Evolutionary conservation across 2,329 filamentous ascomycete genomes (phyloP).

Genomic region (Cladosporium colombiae): DNA sequence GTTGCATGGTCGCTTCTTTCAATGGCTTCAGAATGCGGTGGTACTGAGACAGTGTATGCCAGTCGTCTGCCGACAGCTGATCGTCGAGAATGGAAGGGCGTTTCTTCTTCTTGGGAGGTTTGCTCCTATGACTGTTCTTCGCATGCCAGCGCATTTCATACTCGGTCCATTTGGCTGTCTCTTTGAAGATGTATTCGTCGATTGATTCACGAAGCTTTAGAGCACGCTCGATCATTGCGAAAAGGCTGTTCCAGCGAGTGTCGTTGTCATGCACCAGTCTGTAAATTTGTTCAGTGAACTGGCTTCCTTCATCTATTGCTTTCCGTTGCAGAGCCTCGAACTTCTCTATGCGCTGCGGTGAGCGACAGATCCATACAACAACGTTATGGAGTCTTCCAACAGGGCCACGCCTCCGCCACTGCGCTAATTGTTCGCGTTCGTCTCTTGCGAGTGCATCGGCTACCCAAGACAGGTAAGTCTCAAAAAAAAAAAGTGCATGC

Average conservation of each 20-base stretch:
- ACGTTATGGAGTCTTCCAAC: not conserved
- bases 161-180: not conserved
- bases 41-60: too few species aligned
- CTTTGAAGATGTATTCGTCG: not conserved
- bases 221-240: slow-evolving; percentile 1
- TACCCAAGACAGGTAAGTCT: not conserved
- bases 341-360: not conserved
- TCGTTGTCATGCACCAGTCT: slow-evolving; percentile 1
- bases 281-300: not conserved
- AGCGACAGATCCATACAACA: not conserved
- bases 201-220: slow-evolving; percentile 5
- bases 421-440: not conserved
- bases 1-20: not conserved
- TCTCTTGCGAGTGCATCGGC: not conserved
- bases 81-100: not conserved
- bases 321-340: not conserved
- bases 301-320: not conserved
- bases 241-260: slow-evolving; percentile 9
- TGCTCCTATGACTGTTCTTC: too few species aligned
- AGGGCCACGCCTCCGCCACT: not conserved
- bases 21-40: too few species aligned
- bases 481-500: not conserved
- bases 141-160: too few species aligned
- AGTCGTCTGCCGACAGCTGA: too few species aligned
- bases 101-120: too few species aligned